These are phyloP conservation scores for Cenchrus purpureus DNA, from an alignment of 176 grass and related monocot genomes.

Conservation along the genomic window DNA sequence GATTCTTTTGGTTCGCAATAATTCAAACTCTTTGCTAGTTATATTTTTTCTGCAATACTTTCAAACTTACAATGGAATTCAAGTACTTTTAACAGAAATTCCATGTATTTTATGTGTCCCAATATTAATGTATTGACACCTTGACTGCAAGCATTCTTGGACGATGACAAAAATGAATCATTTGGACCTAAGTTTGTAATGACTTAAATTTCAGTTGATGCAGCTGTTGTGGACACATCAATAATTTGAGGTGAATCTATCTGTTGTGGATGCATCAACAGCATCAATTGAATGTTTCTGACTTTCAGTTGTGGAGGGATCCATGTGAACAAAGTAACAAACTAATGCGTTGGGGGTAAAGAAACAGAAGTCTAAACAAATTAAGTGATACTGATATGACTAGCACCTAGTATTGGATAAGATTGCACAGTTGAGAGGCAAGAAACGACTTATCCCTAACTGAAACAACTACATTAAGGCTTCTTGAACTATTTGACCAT, in stretches of 20 bases:
- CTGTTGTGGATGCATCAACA: neutral
- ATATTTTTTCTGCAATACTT: neutral
- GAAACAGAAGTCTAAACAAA: neutral
- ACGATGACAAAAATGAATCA: neutral
- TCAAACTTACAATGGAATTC: neutral
- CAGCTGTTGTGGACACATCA: neutral
- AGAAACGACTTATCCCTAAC: neutral
- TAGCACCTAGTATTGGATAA: neutral
- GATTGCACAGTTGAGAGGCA: neutral
- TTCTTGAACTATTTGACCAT: neutral
- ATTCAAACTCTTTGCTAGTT: neutral
- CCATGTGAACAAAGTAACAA: neutral
- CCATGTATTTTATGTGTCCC: neutral
- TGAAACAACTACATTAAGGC: neutral
- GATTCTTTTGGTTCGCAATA: neutral
- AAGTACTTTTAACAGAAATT: neutral
- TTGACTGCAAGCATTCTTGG: neutral
- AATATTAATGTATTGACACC: neutral
- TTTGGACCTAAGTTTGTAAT: neutral
- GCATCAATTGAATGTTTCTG: neutral
- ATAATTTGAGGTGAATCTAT: neutral
- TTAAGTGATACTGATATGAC: neutral
- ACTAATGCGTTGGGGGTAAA: neutral
- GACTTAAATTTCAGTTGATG: neutral
- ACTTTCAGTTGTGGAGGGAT: neutral